Base-by-base conservation (phyloP, 305 asterid genomes). In the Fraxinus velutina region DNA sequence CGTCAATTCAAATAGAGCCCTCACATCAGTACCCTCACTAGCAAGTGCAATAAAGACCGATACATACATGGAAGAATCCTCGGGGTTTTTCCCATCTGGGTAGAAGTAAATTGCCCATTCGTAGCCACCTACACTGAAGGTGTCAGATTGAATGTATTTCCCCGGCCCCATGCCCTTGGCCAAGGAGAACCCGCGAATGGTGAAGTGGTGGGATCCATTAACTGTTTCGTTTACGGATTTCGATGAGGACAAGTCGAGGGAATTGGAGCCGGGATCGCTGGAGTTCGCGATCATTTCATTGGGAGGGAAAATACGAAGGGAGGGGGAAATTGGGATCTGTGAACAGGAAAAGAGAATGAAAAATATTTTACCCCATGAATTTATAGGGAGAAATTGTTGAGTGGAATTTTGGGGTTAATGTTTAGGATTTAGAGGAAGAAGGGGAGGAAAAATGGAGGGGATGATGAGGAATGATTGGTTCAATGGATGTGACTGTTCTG, bases 1-100 rank as follows among this genome's bases (percentile, higher is more conserved):
- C 17, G 81, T 78, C 34, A 78, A 78, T 42, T 78, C 81, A 36
- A 73, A 73, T 17, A 73, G 78, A 29, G 78, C 78, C 55, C 78
- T 73, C 60, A 73, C 78, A 73, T 78, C 81, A 22, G 81, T 55
- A n/a, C 81, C 81, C 17, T 78, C 81, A 39, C 81, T 78, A 55
- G 81, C 73, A 33, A 78, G 73, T 6, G 81, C 81, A 4, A 78
- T 50, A 55, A 78, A 78, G 7, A 78, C 73, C 13, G 81, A 78
- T 10, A 78, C 81, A 30, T 78, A 78, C 73, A 42, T 50, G n/a
- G 82, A 42, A 1, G 37, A 29, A 64, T 66, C 82, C 62, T 79
- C 82, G 10, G 30, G 24, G 64, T 32, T 66, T 37, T 79, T 62
- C 36, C 82, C 82, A 37, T 79, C 82, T 4, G 76, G 64, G n/a